Base-by-base conservation (phyloP, 1,284 basidiomycete species). In the Austroboletus novae-zelandiae region DNA sequence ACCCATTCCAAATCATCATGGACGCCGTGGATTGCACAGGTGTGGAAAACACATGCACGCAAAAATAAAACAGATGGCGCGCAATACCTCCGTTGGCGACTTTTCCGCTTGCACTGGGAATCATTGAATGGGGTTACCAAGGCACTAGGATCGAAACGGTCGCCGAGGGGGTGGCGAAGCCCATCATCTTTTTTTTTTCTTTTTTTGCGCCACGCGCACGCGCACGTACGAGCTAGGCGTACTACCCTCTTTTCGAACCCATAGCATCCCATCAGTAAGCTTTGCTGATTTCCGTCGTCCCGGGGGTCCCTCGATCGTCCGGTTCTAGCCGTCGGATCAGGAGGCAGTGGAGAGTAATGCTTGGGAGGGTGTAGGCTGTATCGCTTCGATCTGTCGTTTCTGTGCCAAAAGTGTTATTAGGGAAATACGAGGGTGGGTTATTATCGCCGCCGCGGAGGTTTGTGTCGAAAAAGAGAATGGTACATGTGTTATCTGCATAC, bases 41-140 rank as follows among this genome's bases (percentile, higher is more conserved):
- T 5, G 25, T n/a, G 7, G 5, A 8, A 9, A 9, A 27, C 35
- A n/a, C 29, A 17, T 32, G 18, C 32, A 10, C 39, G 36, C 15
- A 51, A 42, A 46, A 51, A 52, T 41, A 13, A 7, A 32, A 9
- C 7, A 9, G 11, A 40, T 25, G 11, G 40, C 55, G 49, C 59
- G 59, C 59, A 67, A 65, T 35, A 34, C 43, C 35, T 55, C 52
- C 62, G 54, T 64, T 18, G 49, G 31, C 50, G 11, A 23, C 23
- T 25, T n/a, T 40, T 15, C 30, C 54, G 46, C 31, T 48, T 40
- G 51, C 48, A 42, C 57, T 53, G 49, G 52, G 43, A 40, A 23
- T 6, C 39, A 17, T 42, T 23, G 50, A 58, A 66, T 60, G 59
- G 63, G 41, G 48, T 40, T 57, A 52, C 10, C 5, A 14, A 20